A percentile compares a stretch with the other conserved stretches of the same genome.
Evolutionary conservation across 495 filamentous ascomycete genomes (phyloP).

Genomic region (Lasiosphaeria miniovina): DNA sequence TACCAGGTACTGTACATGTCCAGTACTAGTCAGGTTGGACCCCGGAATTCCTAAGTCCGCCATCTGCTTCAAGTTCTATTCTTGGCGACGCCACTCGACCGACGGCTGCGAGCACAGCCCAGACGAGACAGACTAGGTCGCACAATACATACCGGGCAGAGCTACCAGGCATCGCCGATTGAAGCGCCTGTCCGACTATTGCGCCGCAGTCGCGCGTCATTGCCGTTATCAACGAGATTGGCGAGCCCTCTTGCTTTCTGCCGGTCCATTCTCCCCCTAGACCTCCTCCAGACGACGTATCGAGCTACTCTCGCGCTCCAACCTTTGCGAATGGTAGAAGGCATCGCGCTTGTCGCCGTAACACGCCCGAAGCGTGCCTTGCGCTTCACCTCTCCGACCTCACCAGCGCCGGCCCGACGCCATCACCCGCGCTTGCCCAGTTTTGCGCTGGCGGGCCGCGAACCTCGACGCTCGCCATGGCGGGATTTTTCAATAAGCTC

Average conservation of each 20-base stretch:
- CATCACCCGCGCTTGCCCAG: slow-evolving; percentile 13
- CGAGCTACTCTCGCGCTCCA: not conserved
- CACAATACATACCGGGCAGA: not conserved
- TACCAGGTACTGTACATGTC: too few species aligned
- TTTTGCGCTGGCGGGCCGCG: slow-evolving; percentile 16
- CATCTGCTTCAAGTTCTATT: not conserved
- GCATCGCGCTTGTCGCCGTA: slow-evolving; percentile 6
- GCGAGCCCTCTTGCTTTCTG: not conserved
- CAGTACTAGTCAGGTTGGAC: too few species aligned
- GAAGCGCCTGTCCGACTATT: slow-evolving; percentile 1
- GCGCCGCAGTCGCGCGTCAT: slow-evolving; percentile 12
- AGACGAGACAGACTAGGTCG: not conserved
- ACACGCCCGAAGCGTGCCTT: slow-evolving; percentile 11
- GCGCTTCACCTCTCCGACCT: slow-evolving; percentile 5
- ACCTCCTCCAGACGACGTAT: not conserved
- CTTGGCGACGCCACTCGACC: not conserved
- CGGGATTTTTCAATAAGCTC: slow-evolving; percentile 45
- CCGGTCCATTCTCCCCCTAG: not conserved
- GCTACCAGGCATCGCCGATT: not conserved
- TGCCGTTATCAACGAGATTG: slow-evolving; percentile 4
- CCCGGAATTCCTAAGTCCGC: too few species aligned
- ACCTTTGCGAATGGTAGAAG: slow-evolving; percentile 15
- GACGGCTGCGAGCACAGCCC: not conserved
- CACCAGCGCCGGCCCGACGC: slow-evolving; percentile 6
- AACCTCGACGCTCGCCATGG: slow-evolving; percentile 33